These are phyloP conservation scores for Acer yangbiense DNA, from an alignment of 345 rosid genomes.

Conservation along the genomic window DNA sequence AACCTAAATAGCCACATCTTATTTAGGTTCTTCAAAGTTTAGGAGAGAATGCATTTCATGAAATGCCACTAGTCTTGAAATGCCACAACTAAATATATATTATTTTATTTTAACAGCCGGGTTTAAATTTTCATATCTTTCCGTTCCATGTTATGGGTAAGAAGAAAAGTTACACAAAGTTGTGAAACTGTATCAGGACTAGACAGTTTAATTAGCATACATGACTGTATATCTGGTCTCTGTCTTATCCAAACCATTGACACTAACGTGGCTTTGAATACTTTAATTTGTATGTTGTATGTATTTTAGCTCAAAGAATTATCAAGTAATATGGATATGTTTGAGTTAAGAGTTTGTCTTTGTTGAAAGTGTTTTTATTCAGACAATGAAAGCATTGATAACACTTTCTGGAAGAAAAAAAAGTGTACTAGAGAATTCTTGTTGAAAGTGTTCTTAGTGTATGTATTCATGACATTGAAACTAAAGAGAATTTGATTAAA, in stretches of 20 bases:
- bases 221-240: not conserved
- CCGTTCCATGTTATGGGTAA: too few species aligned
- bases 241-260: constrained; percentile 9
- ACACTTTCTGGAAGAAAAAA: too few species aligned
- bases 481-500: not conserved
- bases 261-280: not conserved
- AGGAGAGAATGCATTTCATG: too few species aligned
- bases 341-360: not conserved
- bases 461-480: too few species aligned
- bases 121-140: not conserved
- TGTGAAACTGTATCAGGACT: too few species aligned
- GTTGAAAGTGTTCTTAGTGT: too few species aligned
- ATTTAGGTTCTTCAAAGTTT: not conserved
- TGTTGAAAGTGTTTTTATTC: not conserved
- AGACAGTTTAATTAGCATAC: too few species aligned
- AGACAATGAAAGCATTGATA: not conserved
- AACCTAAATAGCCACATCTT: not conserved
- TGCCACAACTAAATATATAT: not conserved
- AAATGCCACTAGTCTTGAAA: too few species aligned
- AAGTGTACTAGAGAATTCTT: too few species aligned
- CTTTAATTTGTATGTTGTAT: not conserved
- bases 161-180: too few species aligned
- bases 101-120: not conserved
- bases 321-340: not conserved
- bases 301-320: not conserved